Evolutionary conservation across 805 yeast genomes (phyloP), one percentile per base, ranked within the genome.

Genomic region (Lachancea meyersii): DNA sequence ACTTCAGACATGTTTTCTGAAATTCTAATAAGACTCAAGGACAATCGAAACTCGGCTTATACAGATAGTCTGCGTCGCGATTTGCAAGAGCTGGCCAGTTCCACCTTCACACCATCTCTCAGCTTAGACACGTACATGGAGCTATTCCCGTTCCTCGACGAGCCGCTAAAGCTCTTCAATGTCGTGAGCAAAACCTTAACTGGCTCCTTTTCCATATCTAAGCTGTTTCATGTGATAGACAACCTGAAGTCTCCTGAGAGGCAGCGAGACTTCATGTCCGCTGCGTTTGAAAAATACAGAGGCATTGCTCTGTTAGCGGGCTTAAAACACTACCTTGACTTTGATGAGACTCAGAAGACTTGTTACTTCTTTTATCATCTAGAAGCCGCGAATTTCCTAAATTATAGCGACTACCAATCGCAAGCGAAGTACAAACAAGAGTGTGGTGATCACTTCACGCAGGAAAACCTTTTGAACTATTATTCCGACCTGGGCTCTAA

Each of bases 1-100:
- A 77, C 83, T 4, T 73, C 81, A 13, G 97, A 89, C 58, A 81
- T 91, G 68, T 68, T 88, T 16, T 75, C 77, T 22, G 95, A 84
- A 45, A 67, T 88, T 13, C 63, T 80, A 32, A 51, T 72, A 16
- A 75, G 57, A 40, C 45, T 68, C 26, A 63, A 61, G 36, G 60
- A 59, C 5, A 69, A 44, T n/a, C 42, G 44, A 16, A 48, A 47
- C n/a, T 38, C 38, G 24, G 44, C 63, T 65, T 41, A 71, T 35
- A 39, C 22, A 8, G 33, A 37, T 13, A 46, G 54, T 3, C 36
- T 62, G 5, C 43, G 47, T 7, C 44, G 45, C 5, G 60, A 61
- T 40, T 30, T 58, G 6, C 46, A 51, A 19, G 51, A 50, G 34
- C 41, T 61, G 9, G 37, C 57, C 18, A 35, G 46, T 7, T 46